Conservation (phyloP, 139 green algal genomes). For the Deuterostichococcus epilithicus region DNA sequence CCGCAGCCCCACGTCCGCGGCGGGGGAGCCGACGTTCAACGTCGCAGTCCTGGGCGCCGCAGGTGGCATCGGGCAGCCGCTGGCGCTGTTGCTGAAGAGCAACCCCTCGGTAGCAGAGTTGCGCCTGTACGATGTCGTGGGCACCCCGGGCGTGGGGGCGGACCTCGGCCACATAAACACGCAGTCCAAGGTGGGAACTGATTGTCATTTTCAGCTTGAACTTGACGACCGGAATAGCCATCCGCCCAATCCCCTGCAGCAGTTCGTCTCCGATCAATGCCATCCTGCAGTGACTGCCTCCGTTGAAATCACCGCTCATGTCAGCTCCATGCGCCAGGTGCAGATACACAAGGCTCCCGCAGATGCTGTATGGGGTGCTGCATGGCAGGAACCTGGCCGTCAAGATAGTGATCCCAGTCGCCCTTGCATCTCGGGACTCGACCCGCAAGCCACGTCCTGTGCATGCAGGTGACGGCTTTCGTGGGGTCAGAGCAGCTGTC, state of each 20-base stretch:
- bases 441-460: too few relatives aligned
- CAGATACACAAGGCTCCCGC: too few relatives aligned
- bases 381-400: too few relatives aligned
- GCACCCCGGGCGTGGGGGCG: conserved; percentile 84
- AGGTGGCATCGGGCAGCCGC: conserved; percentile 85
- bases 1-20: background rate
- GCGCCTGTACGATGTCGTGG: conserved; percentile 94
- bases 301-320: too few relatives aligned
- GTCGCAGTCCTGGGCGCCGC: conserved; percentile 47
- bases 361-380: too few relatives aligned
- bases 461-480: conserved; percentile 61
- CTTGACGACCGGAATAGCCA: too few relatives aligned
- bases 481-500: conserved; percentile 73
- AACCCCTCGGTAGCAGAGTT: background rate
- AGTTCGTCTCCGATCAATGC: too few relatives aligned
- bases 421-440: too few relatives aligned
- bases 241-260: background rate
- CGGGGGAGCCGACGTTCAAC: background rate
- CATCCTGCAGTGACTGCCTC: too few relatives aligned
- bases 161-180: conserved; percentile 95
- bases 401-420: too few relatives aligned
- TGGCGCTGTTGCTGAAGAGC: conserved; percentile 84
- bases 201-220: too few relatives aligned
- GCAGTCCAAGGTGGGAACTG: conserved; percentile 62
- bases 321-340: too few relatives aligned